Evolutionary conservation across 805 yeast genomes (phyloP), one percentile per base, ranked within the genome.

Genomic region (Candida adriatica): DNA sequence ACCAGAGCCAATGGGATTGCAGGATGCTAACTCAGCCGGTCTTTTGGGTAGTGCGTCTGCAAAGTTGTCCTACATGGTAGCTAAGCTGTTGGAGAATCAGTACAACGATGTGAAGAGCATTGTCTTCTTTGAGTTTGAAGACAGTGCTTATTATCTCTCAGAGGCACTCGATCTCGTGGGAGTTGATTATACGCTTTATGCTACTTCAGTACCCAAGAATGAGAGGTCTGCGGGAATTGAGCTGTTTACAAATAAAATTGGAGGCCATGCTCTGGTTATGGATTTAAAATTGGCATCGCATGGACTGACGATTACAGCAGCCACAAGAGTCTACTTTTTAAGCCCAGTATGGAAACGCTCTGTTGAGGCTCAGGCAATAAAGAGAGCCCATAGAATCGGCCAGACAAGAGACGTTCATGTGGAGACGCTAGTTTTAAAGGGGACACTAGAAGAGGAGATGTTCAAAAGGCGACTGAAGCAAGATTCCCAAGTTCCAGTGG

Each of bases 301-400:
- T 55, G 87, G 87, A 0, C 51, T 79, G 26, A 78, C 82, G 0
- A 75, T 79, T 6, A 70, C 75, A 13, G 64, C 77, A 1, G 87
- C 87, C 4, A 75, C 85, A 0, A 61, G 75, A 32, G 82, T 79
- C 2, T 79, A 75, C 46, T 78, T 79, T 48, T 60, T 79, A n/a
- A 76, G 69, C 42, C 86, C 86, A 1, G 78, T 79, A 2, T 79
- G 86, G 87, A 72, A 67, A 40, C 63, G 74, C 34, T 68, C 81
- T 0, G 61, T 73, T 13, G 87, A 79, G 48, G 86, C 86, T 1
- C 87, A 79, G 45, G 86, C 86, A 1, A 76, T 79, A 29, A 78
- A 80, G 42, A 68, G 88, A 58, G 80, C 86, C 1, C 88, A 79
- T 54, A 66, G 87, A 53, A 79, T 79, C 49, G 87, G 88, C 0